These are phyloP conservation scores for Fusarium sp. DNA, from an alignment of 2,329 filamentous ascomycete species.

Conservation along the genomic window DNA sequence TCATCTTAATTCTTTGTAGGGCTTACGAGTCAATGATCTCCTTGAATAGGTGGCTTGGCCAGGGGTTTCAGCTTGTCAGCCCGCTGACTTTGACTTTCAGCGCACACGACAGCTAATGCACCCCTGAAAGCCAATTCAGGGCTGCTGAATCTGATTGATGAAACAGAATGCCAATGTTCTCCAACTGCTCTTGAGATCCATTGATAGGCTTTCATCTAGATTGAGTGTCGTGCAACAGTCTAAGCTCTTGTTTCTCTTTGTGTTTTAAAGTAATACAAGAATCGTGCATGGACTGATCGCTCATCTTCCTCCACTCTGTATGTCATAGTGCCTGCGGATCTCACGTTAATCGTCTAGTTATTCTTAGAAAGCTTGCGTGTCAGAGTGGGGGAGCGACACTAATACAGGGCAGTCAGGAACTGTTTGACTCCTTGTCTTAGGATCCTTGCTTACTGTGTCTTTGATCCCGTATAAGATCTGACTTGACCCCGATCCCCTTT, in stretches of 20 bases:
- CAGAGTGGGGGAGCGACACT: slow-evolving; percentile 16
- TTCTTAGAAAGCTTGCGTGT: slow-evolving; percentile 37
- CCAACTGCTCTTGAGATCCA: not conserved
- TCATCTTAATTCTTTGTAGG: not conserved
- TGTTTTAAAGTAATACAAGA: not conserved
- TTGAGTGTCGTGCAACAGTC: not conserved
- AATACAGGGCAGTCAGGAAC: slow-evolving; percentile 8
- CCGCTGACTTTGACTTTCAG: not conserved
- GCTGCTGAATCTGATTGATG: not conserved
- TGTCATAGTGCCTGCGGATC: slow-evolving; percentile 23
- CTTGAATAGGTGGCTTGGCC: slow-evolving; percentile 9
- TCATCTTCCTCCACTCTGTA: slow-evolving; percentile 11
- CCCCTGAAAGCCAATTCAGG: slow-evolving; percentile 24
- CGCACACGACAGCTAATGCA: slow-evolving; percentile 3
- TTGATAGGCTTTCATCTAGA: not conserved
- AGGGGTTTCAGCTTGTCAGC: slow-evolving; percentile 22
- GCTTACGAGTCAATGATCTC: not conserved
- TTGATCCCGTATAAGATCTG: slow-evolving; percentile 29
- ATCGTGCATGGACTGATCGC: slow-evolving; percentile 22
- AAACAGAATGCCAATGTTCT: not conserved
- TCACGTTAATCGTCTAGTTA: slow-evolving; percentile 22
- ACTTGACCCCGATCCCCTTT: slow-evolving; percentile 5
- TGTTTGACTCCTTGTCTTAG: slow-evolving; percentile 25
- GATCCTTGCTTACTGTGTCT: slow-evolving; percentile 16
- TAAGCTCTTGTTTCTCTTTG: not conserved